Evolutionary conservation across 73 alveolate species (phyloP).

Genomic region (Blepharisma japonicum): DNA sequence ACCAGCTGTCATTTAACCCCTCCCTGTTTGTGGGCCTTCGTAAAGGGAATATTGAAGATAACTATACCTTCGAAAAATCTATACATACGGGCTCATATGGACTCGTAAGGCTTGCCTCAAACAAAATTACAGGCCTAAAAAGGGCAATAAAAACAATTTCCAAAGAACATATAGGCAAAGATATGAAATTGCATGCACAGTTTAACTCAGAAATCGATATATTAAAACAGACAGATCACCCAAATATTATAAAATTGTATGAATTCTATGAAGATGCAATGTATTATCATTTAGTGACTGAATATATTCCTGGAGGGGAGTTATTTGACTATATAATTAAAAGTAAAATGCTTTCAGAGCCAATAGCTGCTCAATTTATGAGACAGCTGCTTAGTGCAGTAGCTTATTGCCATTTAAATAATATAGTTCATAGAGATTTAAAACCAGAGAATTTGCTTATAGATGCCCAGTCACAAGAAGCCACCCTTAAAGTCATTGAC

Average conservation of each 20-base stretch:
- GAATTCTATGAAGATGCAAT: constrained; percentile 84
- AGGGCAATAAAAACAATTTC: constrained; percentile 53
- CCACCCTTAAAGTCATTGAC: constrained; percentile 80
- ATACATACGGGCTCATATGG: constrained; percentile 73
- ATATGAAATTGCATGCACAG: constrained; percentile 54
- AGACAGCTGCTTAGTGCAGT: constrained; percentile 92
- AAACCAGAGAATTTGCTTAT: constrained; percentile 85
- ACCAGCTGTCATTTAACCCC: too few relatives aligned
- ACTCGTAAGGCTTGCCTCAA: constrained; percentile 60
- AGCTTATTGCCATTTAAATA: constrained; percentile 90
- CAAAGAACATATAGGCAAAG: neutral
- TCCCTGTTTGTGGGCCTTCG: constrained; percentile 43
- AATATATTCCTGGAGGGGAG: constrained; percentile 79
- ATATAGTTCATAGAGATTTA: constrained; percentile 88
- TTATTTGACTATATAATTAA: constrained; percentile 71
- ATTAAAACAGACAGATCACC: constrained; percentile 76
- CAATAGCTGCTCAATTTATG: constrained; percentile 76
- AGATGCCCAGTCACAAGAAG: constrained; percentile 64
- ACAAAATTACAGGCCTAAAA: constrained; percentile 51
- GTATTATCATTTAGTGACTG: constrained; percentile 77
- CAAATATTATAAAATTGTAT: constrained; percentile 83
- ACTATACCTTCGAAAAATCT: constrained; percentile 59
- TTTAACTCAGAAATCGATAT: constrained; percentile 79
- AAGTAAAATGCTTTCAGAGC: constrained; percentile 77
- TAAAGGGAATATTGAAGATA: constrained; percentile 62